These are phyloP conservation scores for Blastocrithidia nonstop DNA, from an alignment of 208 protist genomes.

Conservation along the genomic window DNA sequence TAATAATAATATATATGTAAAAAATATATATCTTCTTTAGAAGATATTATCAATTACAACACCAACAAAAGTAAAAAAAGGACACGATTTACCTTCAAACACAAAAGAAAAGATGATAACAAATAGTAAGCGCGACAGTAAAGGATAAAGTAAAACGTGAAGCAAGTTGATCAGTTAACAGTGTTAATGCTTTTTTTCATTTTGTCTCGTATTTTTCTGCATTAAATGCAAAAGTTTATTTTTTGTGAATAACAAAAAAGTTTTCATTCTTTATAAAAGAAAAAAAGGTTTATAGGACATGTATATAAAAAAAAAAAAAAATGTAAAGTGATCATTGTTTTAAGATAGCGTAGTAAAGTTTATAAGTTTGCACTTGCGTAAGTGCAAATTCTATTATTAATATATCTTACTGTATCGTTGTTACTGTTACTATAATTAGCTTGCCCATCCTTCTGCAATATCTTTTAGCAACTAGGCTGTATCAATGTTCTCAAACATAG, in stretches of 20 bases:
- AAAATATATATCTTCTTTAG: conserved; percentile 3
- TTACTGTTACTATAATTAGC: too few species aligned
- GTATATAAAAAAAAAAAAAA: not conserved
- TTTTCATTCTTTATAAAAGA: not conserved
- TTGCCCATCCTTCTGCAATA: not conserved
- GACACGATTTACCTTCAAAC: too few species aligned
- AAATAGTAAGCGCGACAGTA: not conserved
- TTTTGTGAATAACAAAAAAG: too few species aligned
- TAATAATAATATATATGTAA: not conserved
- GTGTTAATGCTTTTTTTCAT: conserved; percentile 7
- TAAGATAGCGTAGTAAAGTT: not conserved
- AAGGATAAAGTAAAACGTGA: not conserved
- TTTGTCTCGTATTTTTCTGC: too few species aligned
- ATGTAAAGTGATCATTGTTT: not conserved
- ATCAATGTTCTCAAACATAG: conserved; percentile 1
- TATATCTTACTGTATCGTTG: too few species aligned
- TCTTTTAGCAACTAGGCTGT: conserved; percentile 1
- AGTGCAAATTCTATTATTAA: too few species aligned
- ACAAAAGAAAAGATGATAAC: conserved; percentile 6
- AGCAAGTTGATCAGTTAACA: not conserved
- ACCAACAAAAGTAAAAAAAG: too few species aligned
- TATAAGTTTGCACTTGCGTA: too few species aligned
- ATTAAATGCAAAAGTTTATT: too few species aligned
- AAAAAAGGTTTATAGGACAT: conserved; percentile 3
- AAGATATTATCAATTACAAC: too few species aligned